These are phyloP conservation scores for Carex cristatella DNA, from an alignment of 176 grass and related monocot species.

Conservation along the genomic window DNA sequence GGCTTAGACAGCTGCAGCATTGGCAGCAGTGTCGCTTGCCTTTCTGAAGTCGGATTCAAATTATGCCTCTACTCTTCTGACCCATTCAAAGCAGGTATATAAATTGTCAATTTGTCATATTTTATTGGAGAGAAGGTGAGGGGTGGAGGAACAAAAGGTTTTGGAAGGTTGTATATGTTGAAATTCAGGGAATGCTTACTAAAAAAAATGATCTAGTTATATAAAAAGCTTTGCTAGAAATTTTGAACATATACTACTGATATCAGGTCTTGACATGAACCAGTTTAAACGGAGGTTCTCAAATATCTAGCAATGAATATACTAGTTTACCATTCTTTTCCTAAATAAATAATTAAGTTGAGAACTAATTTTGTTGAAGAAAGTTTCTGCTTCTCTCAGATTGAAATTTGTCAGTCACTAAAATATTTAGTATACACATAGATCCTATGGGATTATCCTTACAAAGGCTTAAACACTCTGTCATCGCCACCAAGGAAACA, in stretches of 20 bases:
- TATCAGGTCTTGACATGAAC: not conserved
- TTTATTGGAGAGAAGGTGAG: not conserved
- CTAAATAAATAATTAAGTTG: not conserved
- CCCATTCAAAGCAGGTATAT: slow-evolving; percentile 53
- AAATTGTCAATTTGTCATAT: not conserved
- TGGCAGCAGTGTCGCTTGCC: slow-evolving; percentile 45
- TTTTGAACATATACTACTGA: not conserved
- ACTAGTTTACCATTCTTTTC: not conserved
- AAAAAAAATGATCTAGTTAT: not conserved
- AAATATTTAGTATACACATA: not conserved
- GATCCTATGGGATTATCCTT: not conserved
- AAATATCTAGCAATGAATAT: not conserved
- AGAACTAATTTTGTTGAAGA: not conserved
- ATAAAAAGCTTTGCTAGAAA: not conserved
- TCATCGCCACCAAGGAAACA: not conserved
- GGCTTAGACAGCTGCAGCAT: slow-evolving; percentile 59
- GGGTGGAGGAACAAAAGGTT: not conserved
- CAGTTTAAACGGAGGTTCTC: not conserved
- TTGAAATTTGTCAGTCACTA: not conserved
- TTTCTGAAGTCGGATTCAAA: not conserved
- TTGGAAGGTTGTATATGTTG: not conserved
- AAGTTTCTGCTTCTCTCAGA: not conserved
- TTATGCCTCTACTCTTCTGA: slow-evolving; percentile 35
- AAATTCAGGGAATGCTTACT: not conserved
- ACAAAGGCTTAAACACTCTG: not conserved